phyloP scores from a whole-genome alignment of 768 basidiomycete species.

The Fibroporia radiculosa region DNA sequence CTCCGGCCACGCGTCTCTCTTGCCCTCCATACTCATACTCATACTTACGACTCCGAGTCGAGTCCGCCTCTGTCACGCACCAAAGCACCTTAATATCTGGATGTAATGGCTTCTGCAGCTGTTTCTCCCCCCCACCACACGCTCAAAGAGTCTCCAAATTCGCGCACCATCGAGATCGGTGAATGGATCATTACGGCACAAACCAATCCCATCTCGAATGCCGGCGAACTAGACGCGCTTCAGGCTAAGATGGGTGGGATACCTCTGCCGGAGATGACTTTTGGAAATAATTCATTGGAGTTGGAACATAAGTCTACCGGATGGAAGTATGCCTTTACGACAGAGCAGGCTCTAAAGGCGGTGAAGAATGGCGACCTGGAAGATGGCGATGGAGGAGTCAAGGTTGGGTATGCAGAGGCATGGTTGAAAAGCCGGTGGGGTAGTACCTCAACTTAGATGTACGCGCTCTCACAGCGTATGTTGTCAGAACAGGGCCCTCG shows the following conservation, averaged over 20 bases:
- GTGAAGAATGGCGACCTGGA: constrained; percentile 74
- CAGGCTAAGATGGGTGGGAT: constrained; percentile 54
- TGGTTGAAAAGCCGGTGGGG: constrained; percentile 86
- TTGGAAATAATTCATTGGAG: constrained; percentile 73
- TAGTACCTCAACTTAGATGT: not conserved
- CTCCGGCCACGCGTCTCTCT: constrained; percentile 13
- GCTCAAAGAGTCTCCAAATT: constrained; percentile 61
- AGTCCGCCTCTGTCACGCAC: not conserved
- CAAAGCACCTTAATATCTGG: constrained; percentile 9
- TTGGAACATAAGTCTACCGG: constrained; percentile 59
- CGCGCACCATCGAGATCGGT: constrained; percentile 57
- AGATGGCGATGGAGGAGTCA: constrained; percentile 84
- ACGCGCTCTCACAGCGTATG: not conserved
- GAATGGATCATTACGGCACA: constrained; percentile 65
- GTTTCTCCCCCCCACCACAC: constrained; percentile 52
- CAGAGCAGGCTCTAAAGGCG: constrained; percentile 54
- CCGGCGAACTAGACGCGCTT: constrained; percentile 62
- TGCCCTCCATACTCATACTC: constrained; percentile 1
- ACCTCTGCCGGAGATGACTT: constrained; percentile 95
- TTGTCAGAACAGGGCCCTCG: constrained; percentile 56
- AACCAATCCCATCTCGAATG: constrained; percentile 76
- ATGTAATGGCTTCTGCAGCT: constrained; percentile 32
- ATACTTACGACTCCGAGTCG: no score
- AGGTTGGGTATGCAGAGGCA: constrained; percentile 89
- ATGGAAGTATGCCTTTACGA: constrained; percentile 60